Evolutionary conservation across 2,329 filamentous ascomycete species (phyloP), one percentile per base, ranked within the genome.

Genomic region (Fusarium coicis): DNA sequence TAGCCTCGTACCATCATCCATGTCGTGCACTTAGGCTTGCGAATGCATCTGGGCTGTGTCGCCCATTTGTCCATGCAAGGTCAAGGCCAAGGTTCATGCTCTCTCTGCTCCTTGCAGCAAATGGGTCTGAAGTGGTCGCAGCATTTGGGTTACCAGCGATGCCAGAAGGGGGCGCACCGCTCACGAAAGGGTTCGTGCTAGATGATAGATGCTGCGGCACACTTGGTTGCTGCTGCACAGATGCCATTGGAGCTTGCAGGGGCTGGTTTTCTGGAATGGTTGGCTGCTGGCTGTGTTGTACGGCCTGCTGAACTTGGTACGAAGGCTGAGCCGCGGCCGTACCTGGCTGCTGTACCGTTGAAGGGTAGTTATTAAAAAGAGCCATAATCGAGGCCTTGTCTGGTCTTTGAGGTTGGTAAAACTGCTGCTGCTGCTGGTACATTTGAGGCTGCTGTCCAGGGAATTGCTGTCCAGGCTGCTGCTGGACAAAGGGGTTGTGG

Each of bases 31-130:
- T 94, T 72, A 95, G 84, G 56, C 91, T 93, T 5, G 93, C 90
- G 85, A 95, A 95, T 19, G 93, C 93, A 81, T 95, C 93, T 7
- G 93, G 93, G 76, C 92, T 94, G 78, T 95, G 93, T 46, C 93
- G 85, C 15, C 93, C 93, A 75, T 91, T 92, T 76, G 86, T 86
- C 89, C 89, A 91, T 50, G 88, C 87, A 85, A 91, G 88, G 63
- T 89, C 89, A 80, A 90, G 85, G 44, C 92, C 88, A 73, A 90
- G 86, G 62, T 86, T 89, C 80, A 93, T 89, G 80, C 93, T 95
- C 78, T 95, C 93, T 54, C 92, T 88, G 76, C 92, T 95, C 68
- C 69, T 72, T 64, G 77, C 77, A 77, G 70, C 77, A 79, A 77
- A 87, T 75, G 77, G 90, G 86, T 37, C 90, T 85, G 77, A 64